Conservation (phyloP, 2,329 filamentous ascomycete species). For the Arthroderma sp. region DNA sequence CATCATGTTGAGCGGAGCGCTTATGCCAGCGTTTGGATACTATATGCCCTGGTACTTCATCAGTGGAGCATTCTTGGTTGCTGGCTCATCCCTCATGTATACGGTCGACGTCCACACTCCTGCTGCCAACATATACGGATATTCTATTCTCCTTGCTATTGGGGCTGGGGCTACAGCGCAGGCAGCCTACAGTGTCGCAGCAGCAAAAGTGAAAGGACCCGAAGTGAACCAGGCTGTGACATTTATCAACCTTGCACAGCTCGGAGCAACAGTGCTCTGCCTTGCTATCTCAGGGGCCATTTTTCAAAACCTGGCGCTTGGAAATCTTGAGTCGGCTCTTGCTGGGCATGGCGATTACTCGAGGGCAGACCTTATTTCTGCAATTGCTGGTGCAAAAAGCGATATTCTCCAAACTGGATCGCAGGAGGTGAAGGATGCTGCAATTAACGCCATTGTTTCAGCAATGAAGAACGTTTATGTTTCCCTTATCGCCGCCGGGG, state of each 20-base stretch:
- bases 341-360: conserved; percentile 18
- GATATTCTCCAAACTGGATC: conserved; percentile 21
- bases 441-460: conserved; percentile 22
- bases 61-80: conserved; percentile 19
- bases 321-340: conserved; percentile 20
- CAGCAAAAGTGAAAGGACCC: conserved; percentile 24
- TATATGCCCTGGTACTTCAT: conserved; percentile 21
- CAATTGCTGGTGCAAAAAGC: conserved; percentile 26
- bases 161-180: conserved; percentile 28
- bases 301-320: conserved; percentile 23
- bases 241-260: conserved; percentile 30
- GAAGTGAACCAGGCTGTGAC: conserved; percentile 27
- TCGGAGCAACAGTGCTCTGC: background rate
- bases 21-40: conserved; percentile 18
- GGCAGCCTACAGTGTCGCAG: conserved; percentile 29
- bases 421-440: conserved; percentile 18
- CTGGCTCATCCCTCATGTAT: conserved; percentile 17
- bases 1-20: conserved; percentile 16
- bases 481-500: conserved; percentile 18
- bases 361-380: conserved; percentile 21
- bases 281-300: conserved; percentile 7
- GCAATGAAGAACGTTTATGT: conserved; percentile 21
- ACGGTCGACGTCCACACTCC: conserved; percentile 12
- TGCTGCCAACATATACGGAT: conserved; percentile 19
- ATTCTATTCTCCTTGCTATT: conserved; percentile 30